phyloP scores from a whole-genome alignment of 73 alveolate genomes.

The Uronychia setigera region DNA sequence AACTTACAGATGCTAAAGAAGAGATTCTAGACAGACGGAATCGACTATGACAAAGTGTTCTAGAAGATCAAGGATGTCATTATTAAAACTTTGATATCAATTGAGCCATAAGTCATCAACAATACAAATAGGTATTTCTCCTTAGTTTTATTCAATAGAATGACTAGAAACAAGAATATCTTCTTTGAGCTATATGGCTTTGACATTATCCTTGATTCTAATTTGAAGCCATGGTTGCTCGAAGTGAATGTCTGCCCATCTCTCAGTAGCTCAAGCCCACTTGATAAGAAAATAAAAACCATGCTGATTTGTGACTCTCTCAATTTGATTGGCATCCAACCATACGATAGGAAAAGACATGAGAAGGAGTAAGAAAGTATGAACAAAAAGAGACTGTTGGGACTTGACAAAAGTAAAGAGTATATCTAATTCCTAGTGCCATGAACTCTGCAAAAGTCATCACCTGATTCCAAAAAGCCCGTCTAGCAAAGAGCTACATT shows the following conservation, averaged over 20 bases:
- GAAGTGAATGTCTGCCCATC: slow-evolving; percentile 77
- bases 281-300: slow-evolving; percentile 63
- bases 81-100: slow-evolving; percentile 74
- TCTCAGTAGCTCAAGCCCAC: slow-evolving; percentile 63
- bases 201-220: slow-evolving; percentile 78
- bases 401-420: slow-evolving; percentile 27
- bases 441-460: too few species aligned
- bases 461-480: too few species aligned
- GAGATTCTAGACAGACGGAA: slow-evolving; percentile 26
- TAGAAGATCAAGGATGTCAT: slow-evolving; percentile 70
- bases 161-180: slow-evolving; percentile 61
- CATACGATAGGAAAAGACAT: slow-evolving; percentile 44
- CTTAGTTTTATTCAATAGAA: too few species aligned
- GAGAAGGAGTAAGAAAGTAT: slow-evolving; percentile 22
- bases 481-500: too few species aligned
- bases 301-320: slow-evolving; percentile 56
- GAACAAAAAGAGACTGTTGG: slow-evolving; percentile 40
- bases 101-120: slow-evolving; percentile 54
- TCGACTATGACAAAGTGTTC: slow-evolving; percentile 17
- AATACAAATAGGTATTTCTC: too few species aligned
- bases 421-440: not conserved
- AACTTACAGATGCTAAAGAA: slow-evolving; percentile 29
- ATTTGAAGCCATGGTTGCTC: slow-evolving; percentile 78
- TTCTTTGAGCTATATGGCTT: slow-evolving; percentile 84
- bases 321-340: slow-evolving; percentile 50